These are phyloP conservation scores for Brassica carinata DNA, from an alignment of 345 rosid species.

Conservation along the genomic window DNA sequence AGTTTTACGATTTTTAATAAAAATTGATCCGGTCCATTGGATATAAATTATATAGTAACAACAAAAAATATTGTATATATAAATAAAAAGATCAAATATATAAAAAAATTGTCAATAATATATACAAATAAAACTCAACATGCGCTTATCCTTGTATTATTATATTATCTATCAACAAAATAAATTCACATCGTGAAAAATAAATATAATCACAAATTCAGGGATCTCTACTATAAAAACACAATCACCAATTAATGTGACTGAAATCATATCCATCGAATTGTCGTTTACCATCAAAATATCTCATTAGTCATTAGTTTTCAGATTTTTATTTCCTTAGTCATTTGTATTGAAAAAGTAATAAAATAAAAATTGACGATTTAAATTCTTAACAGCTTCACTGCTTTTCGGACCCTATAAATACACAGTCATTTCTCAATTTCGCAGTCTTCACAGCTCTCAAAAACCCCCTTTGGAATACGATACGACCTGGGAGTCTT, in stretches of 20 bases:
- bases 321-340: not conserved
- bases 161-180: too few species aligned
- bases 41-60: too few species aligned
- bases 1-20: too few species aligned
- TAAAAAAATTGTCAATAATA: too few species aligned
- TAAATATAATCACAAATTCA: not conserved
- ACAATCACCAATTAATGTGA: too few species aligned
- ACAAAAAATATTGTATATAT: too few species aligned
- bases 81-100: too few species aligned
- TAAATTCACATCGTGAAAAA: not conserved
- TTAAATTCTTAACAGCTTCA: conserved; percentile 20
- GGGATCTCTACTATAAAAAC: too few species aligned
- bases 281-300: too few species aligned
- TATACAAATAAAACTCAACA: too few species aligned
- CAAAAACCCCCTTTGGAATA: not conserved
- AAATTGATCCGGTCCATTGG: too few species aligned
- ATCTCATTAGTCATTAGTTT: not conserved
- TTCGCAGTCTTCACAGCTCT: conserved; percentile 7
- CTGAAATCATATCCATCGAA: not conserved
- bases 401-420: not conserved
- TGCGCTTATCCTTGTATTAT: not conserved
- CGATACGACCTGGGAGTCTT: not conserved
- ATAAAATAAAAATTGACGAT: not conserved
- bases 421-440: not conserved
- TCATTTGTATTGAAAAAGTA: not conserved